Evolutionary conservation across 768 basidiomycete species (phyloP).

Genomic region (Trametes villosa): DNA sequence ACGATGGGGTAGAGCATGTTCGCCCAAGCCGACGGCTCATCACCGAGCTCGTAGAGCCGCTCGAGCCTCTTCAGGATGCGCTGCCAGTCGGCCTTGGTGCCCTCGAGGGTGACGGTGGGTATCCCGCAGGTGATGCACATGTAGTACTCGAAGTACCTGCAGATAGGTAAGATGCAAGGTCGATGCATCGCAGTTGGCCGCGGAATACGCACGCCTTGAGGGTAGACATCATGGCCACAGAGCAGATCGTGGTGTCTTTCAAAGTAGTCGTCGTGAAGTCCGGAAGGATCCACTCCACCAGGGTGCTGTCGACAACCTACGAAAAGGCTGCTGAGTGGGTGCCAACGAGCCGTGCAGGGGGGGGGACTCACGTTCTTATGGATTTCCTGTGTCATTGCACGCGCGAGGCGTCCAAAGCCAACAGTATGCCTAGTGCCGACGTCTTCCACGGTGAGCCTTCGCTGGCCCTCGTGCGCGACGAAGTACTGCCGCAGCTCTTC

Average conservation of each 20-base stretch:
- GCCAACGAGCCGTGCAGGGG: no score
- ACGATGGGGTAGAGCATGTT: constrained; percentile 35
- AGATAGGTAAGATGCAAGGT: background rate
- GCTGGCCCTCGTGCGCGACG: constrained; percentile 40
- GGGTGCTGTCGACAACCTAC: constrained; percentile 30
- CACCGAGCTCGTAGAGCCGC: constrained; percentile 30
- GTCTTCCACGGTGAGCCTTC: constrained; percentile 33
- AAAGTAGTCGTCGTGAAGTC: constrained; percentile 37
- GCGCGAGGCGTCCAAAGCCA: constrained; percentile 39
- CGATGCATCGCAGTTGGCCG: background rate
- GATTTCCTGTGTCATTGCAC: constrained; percentile 33
- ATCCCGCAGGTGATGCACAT: constrained; percentile 27
- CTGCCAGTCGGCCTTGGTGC: constrained; percentile 31
- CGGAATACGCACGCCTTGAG: constrained; percentile 23
- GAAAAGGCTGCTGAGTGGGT: background rate
- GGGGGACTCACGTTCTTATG: constrained; percentile 22
- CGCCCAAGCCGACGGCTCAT: constrained; percentile 29
- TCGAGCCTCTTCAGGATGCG: constrained; percentile 24
- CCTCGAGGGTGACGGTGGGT: constrained; percentile 33
- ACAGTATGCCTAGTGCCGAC: constrained; percentile 29
- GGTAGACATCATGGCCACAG: constrained; percentile 36
- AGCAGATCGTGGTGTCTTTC: constrained; percentile 32
- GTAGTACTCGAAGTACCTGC: background rate
- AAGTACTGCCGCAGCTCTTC: constrained; percentile 41
- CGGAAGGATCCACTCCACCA: constrained; percentile 36